These are phyloP conservation scores for Agroathelia rolfsii DNA, from an alignment of 1,284 basidiomycete species.

Conservation along the genomic window DNA sequence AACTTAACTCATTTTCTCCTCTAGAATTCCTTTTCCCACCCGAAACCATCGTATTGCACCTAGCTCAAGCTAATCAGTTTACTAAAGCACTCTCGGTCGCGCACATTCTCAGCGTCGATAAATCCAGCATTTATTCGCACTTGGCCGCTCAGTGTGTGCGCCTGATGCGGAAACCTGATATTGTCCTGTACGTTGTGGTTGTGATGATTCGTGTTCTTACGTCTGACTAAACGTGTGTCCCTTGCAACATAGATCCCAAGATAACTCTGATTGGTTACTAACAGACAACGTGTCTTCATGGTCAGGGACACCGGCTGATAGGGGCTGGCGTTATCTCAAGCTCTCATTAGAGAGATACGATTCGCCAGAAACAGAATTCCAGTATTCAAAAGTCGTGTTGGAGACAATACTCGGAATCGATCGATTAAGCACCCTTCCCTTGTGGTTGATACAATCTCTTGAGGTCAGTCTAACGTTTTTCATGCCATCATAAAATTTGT, in stretches of 20 bases:
- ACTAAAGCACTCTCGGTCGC: conserved; percentile 76
- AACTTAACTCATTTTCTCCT: conserved; percentile 18
- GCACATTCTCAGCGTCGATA: conserved; percentile 71
- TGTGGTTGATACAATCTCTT: conserved; percentile 72
- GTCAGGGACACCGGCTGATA: conserved; percentile 70
- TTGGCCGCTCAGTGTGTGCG: conserved; percentile 76
- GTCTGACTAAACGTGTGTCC: conserved; percentile 8
- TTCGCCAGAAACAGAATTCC: conserved; percentile 57
- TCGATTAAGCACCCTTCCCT: conserved; percentile 55
- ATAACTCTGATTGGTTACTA: conserved; percentile 71
- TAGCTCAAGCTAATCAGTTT: conserved; percentile 75
- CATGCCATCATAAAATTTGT: conserved; percentile 12
- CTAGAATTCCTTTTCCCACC: conserved; percentile 60
- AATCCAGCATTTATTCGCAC: conserved; percentile 77
- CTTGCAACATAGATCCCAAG: conserved; percentile 39
- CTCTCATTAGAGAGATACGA: conserved; percentile 75
- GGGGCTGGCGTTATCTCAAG: conserved; percentile 85
- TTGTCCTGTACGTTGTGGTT: conserved; percentile 40
- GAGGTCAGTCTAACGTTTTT: conserved; percentile 35
- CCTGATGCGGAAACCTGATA: conserved; percentile 49
- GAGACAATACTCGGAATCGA: conserved; percentile 70
- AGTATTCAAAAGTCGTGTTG: conserved; percentile 67
- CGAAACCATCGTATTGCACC: conserved; percentile 67
- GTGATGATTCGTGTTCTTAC: conserved; percentile 8
- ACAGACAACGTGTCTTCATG: conserved; percentile 76